Percentiles rank a stretch among this genome's conserved stretches.
Conservation (phyloP, 768 basidiomycete species). For the Mycena filopes region DNA sequence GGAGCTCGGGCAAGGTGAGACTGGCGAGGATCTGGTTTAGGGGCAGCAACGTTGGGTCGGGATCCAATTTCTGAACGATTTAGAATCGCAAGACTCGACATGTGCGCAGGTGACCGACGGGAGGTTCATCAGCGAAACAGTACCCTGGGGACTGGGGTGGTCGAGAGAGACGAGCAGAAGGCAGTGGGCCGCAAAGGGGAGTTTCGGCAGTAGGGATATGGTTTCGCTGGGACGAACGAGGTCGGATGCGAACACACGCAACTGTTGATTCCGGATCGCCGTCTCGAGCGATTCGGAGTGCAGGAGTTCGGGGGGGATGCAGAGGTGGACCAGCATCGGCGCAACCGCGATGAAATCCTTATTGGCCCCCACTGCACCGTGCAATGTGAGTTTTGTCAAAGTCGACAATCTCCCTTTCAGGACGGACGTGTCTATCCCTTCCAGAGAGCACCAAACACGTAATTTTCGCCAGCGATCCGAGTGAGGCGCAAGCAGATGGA, state of each 20-base stretch:
- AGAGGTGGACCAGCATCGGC: too few species aligned
- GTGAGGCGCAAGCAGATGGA: constrained; percentile 1
- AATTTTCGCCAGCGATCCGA: constrained; percentile 1
- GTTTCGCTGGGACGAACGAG: background rate
- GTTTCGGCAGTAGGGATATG: background rate
- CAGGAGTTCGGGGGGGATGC: background rate
- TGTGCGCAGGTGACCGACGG: background rate
- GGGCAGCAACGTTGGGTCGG: background rate
- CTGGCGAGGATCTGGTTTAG: background rate
- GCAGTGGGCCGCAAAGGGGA: background rate
- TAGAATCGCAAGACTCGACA: background rate
- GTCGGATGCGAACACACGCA: background rate
- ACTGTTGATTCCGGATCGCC: background rate
- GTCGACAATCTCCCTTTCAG: constrained; percentile 4
- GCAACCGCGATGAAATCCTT: constrained; percentile 7
- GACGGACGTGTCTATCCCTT: background rate
- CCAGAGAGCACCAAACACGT: background rate
- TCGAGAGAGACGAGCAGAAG: background rate
- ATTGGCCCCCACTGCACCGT: background rate
- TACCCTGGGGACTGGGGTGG: background rate
- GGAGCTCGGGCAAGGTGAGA: background rate
- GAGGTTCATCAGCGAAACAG: background rate
- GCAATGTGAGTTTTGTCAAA: background rate
- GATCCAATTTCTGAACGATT: too few species aligned
- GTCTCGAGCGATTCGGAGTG: background rate